Evolutionary conservation across 441 rosid genomes (phyloP), one percentile per base, ranked within the genome.

Genomic region (Euphorbia corollata): DNA sequence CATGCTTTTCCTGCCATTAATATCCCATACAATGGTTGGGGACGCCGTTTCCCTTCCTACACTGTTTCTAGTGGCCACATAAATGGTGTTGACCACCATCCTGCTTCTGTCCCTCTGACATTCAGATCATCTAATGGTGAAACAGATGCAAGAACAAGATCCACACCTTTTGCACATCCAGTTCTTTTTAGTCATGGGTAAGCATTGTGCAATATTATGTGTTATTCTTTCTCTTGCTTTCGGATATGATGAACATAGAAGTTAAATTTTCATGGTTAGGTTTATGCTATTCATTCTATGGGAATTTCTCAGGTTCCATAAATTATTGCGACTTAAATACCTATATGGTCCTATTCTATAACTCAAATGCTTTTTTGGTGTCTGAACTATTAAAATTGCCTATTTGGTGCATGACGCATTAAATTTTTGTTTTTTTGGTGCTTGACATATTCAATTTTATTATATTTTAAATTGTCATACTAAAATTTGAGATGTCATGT

Each of bases 161-260:
- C 79, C 65, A 69, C 79, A 63, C 68, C 85, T 66, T 82, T 79
- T 73, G 70, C 73, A 15, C 88, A 81, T 58, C 86, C 88, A 57
- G 64, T 78, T 70, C 67, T 78, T 61, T 73, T 81, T 73, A 81
- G 83, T 75, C 75, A 79, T 74, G 74, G 91, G 96, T 87, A 81
- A 80, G 84, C 70, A 50, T 45, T 70, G 68, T 77, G 23, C 47
- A 61, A 51, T 9, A 18, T 68, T 24, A 36, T 47, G 45, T 30
- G 48, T 67, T 60, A 48, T 16, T 34, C 27, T 27, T 43, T 13
- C 55, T 36, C 7, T 64, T 22, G 61, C n/a, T 1, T 22, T 1
- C 4, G 16, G 9, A 2, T 6, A 18, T 32, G 48, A 61, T 39
- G 10, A 19, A 61, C 30, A 45, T 24, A 13, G 41, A 20, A 11